phyloP scores from a whole-genome alignment of 495 filamentous ascomycete species.

The Pyronema omphalodes region DNA sequence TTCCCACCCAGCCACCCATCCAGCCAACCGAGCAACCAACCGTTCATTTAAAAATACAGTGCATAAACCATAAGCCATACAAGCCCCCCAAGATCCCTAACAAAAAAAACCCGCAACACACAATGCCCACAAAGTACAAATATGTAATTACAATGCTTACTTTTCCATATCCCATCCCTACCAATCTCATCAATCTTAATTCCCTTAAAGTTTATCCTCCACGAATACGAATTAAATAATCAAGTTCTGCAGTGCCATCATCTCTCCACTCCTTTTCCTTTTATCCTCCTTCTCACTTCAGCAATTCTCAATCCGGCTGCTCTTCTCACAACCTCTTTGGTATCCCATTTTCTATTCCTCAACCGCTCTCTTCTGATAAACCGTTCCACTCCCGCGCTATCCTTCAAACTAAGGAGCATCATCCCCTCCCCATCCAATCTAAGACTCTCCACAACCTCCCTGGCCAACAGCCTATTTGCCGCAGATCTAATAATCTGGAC shows the following conservation, averaged over 20 bases:
- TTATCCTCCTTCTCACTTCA: background rate
- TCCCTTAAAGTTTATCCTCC: too few relatives aligned
- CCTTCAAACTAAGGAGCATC: constrained; percentile 2
- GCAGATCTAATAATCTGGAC: constrained; percentile 4
- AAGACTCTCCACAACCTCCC: constrained; percentile 5
- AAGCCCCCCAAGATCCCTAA: background rate
- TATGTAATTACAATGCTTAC: too few relatives aligned
- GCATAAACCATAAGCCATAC: background rate
- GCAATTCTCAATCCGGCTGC: background rate
- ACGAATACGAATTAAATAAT: too few relatives aligned
- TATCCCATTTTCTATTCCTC: constrained; percentile 1
- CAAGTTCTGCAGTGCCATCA: too few relatives aligned
- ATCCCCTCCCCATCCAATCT: constrained; percentile 8
- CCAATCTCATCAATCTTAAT: too few relatives aligned
- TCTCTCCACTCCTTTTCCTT: background rate
- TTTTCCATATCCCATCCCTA: too few relatives aligned
- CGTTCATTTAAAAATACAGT: too few relatives aligned
- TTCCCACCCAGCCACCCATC: too few relatives aligned
- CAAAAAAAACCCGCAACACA: background rate
- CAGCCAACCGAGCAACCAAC: too few relatives aligned
- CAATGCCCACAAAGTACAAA: too few relatives aligned
- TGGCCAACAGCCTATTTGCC: constrained; percentile 4
- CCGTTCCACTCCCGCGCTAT: constrained; percentile 4
- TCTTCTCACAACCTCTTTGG: background rate
- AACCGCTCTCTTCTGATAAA: constrained; percentile 4